Conservation (phyloP, 371 early-diverging fungal genomes). For the Circinella umbellata region DNA sequence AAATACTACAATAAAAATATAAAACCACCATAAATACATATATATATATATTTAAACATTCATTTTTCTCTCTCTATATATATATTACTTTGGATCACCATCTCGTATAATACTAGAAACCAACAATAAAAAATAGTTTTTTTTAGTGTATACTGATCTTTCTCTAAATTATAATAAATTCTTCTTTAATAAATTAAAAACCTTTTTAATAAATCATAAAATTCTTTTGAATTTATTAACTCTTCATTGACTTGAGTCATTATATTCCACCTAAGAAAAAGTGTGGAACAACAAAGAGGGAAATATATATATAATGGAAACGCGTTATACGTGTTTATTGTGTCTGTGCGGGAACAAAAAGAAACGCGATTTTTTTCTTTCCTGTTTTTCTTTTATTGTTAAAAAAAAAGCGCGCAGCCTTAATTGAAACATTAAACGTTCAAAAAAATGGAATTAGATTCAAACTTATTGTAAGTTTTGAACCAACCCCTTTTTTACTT, state of each 20-base stretch:
- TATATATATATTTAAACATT: neutral
- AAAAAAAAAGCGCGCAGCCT: neutral
- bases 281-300: neutral
- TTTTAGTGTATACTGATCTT: too few relatives aligned
- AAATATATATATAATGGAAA: too few relatives aligned
- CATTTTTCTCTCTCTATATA: neutral
- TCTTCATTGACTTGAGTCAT: slow-evolving; percentile 11
- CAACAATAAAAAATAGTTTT: neutral
- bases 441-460: neutral
- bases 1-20: slow-evolving; percentile 5
- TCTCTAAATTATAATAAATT: neutral
- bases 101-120: slow-evolving; percentile 16
- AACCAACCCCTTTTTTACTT: neutral
- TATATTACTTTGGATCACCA: slow-evolving; percentile 23
- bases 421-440: too few relatives aligned
- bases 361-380: neutral
- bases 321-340: neutral
- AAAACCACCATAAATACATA: too few relatives aligned
- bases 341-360: too few relatives aligned
- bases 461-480: neutral
- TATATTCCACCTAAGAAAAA: neutral
- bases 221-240: neutral
- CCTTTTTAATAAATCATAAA: slow-evolving; percentile 6
- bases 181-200: neutral
- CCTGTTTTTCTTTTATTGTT: neutral